These are phyloP conservation scores for Bretschneidera sinensis DNA, from an alignment of 345 rosid genomes.

Conservation along the genomic window DNA sequence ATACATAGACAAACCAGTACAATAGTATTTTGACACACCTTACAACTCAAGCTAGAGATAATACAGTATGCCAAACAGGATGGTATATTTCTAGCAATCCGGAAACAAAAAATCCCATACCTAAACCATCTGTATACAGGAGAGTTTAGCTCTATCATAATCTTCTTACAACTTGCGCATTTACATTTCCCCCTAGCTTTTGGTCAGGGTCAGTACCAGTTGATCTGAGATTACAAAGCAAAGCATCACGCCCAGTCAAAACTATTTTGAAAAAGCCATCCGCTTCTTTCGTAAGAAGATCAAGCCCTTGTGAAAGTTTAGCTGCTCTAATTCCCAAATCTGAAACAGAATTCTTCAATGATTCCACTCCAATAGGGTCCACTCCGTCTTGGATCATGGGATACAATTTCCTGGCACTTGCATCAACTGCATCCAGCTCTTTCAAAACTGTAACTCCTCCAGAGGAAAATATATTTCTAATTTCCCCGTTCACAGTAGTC, in stretches of 20 bases:
- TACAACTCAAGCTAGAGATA: constrained; percentile 13
- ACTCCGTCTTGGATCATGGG: constrained; percentile 56
- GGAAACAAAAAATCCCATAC: constrained; percentile 16
- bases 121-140: constrained; percentile 18
- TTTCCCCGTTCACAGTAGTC: constrained; percentile 41
- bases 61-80: constrained; percentile 11
- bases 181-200: constrained; percentile 25
- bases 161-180: constrained; percentile 26
- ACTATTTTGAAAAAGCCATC: constrained; percentile 78
- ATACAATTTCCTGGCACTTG: constrained; percentile 49
- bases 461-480: constrained; percentile 37
- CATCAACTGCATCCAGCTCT: constrained; percentile 63
- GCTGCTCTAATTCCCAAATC: constrained; percentile 42
- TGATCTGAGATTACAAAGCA: constrained; percentile 72
- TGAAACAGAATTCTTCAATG: constrained; percentile 28
- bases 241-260: constrained; percentile 72
- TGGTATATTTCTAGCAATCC: constrained; percentile 7
- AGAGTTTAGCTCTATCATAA: constrained; percentile 18
- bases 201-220: constrained; percentile 28
- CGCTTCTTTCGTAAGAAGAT: constrained; percentile 57
- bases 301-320: constrained; percentile 60
- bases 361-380: constrained; percentile 31
- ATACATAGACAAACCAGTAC: constrained; percentile 16
- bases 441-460: constrained; percentile 42
- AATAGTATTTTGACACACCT: constrained; percentile 4